Evolutionary conservation across 225 moss, liverwort and hornwort genomes (phyloP).

Genomic region (Ulota crispa): DNA sequence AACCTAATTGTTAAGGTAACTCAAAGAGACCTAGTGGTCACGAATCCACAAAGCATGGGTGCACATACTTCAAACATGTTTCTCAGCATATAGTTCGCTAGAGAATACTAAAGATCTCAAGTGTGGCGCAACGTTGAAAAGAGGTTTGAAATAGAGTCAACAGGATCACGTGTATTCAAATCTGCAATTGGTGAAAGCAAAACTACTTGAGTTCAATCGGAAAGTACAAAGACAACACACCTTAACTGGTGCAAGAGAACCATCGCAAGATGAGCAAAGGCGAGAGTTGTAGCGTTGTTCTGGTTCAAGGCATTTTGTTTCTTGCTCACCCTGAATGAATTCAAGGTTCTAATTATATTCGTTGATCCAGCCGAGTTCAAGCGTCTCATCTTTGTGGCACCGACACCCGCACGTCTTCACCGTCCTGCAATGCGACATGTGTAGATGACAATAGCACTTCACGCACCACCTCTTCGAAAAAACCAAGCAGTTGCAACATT

Average conservation of each 20-base stretch:
- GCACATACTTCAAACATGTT: not conserved
- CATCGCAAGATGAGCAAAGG: not conserved
- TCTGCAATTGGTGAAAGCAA: not conserved
- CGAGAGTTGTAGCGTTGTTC: not conserved
- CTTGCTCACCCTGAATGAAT: not conserved
- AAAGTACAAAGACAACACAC: not conserved
- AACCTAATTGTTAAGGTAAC: no score
- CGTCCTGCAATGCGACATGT: constrained; percentile 39
- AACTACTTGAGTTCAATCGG: not conserved
- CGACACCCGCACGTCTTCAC: constrained; percentile 25
- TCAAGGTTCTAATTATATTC: not conserved
- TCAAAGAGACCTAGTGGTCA: not conserved
- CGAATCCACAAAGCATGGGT: not conserved
- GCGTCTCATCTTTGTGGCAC: constrained; percentile 34
- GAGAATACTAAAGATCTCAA: not conserved
- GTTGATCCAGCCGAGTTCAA: constrained; percentile 41
- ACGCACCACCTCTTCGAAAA: constrained; percentile 22
- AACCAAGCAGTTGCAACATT: constrained; percentile 33
- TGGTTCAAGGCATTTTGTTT: not conserved
- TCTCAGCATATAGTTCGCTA: not conserved
- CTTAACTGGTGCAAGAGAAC: not conserved
- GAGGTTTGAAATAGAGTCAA: not conserved
- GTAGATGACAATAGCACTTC: constrained; percentile 39
- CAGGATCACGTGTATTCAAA: not conserved
- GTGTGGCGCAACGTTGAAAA: not conserved